A percentile compares a stretch with the other conserved stretches of the same genome.
Conservation (phyloP, 805 yeast species). For the Kodamaea fukazawae region DNA sequence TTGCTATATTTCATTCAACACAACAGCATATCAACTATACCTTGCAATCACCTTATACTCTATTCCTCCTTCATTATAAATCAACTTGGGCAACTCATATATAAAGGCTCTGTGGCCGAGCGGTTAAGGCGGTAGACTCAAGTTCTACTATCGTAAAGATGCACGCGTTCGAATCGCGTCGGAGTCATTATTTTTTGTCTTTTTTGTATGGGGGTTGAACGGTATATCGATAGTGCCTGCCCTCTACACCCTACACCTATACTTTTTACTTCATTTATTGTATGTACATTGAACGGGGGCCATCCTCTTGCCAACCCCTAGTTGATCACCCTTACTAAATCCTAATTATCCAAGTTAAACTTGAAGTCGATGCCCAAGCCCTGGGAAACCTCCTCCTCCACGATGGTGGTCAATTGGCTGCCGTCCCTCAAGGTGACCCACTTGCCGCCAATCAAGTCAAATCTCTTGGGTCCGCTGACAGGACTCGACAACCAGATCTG, state of each 20-base stretch:
- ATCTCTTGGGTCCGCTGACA: conserved; percentile 80
- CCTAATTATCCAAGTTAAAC: conserved; percentile 12
- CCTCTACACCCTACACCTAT: too few species aligned
- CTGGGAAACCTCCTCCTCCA: conserved; percentile 30
- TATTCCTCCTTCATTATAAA: not conserved
- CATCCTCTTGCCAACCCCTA: too few species aligned
- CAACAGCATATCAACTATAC: too few species aligned
- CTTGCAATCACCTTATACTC: too few species aligned
- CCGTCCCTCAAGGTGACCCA: conserved; percentile 82
- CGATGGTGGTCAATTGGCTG: conserved; percentile 31
- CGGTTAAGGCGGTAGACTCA: conserved; percentile 7
- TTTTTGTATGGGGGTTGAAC: too few species aligned
- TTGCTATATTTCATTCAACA: too few species aligned
- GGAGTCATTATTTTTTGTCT: conserved; percentile 2
- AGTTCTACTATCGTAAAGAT: conserved; percentile 6
- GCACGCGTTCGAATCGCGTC: conserved; percentile 6
- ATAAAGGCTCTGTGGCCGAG: conserved; percentile 3
- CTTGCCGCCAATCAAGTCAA: conserved; percentile 63
- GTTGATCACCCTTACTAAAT: too few species aligned
- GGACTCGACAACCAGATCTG: conserved; percentile 97
- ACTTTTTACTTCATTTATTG: too few species aligned
- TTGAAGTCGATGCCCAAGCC: conserved; percentile 23
- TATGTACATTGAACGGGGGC: too few species aligned
- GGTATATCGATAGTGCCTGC: too few species aligned
- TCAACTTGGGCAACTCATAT: not conserved